Conservation (phyloP, 306 rosid species). For the Pyrus bretschneideri region DNA sequence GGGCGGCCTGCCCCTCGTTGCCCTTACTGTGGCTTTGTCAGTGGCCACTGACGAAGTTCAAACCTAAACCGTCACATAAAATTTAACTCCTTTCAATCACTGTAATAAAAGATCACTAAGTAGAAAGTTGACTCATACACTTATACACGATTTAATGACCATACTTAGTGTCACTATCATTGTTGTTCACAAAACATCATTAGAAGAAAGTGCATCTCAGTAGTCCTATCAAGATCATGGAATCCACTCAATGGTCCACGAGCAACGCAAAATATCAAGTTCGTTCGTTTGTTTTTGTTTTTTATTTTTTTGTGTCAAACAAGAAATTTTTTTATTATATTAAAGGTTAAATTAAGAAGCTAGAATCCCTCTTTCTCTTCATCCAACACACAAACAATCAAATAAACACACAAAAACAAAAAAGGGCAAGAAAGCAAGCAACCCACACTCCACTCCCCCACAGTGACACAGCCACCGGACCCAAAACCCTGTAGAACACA, state of each 20-base stretch:
- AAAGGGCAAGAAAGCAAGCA: neutral
- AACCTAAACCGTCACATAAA: rapidly evolving
- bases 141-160: too few relatives aligned
- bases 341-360: too few relatives aligned
- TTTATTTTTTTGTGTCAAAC: rapidly evolving
- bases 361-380: neutral
- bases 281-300: too few relatives aligned
- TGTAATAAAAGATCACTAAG: rapidly evolving
- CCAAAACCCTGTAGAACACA: neutral
- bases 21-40: too few relatives aligned
- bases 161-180: too few relatives aligned
- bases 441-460: neutral
- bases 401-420: neutral
- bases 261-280: neutral
- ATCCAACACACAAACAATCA: slow-evolving; percentile 8
- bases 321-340: too few relatives aligned
- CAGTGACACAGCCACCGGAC: neutral
- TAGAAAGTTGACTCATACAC: too few relatives aligned
- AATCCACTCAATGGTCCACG: neutral
- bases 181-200: too few relatives aligned
- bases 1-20: too few relatives aligned
- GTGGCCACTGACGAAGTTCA: too few relatives aligned
- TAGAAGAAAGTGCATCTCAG: too few relatives aligned
- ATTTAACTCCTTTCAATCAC: rapidly evolving
- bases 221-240: neutral